Percentiles rank a stretch among this genome's conserved stretches.
These are phyloP conservation scores for Coniochaeta sp. DNA, from an alignment of 2,329 filamentous ascomycete genomes.

Conservation along the genomic window DNA sequence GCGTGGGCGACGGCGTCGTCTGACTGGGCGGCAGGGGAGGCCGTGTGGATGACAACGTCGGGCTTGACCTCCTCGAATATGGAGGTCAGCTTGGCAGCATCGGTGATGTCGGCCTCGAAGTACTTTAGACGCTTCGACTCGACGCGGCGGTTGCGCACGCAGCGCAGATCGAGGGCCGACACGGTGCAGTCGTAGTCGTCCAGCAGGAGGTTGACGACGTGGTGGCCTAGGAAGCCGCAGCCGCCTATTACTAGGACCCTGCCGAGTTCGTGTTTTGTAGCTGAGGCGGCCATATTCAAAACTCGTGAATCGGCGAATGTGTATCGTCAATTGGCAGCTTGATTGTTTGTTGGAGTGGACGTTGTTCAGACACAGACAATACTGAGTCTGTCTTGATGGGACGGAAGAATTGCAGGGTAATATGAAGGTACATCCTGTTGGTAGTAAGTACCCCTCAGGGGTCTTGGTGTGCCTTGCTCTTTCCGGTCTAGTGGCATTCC, in stretches of 20 bases:
- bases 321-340: neutral
- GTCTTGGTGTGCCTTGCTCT: neutral
- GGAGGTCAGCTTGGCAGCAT: conserved; percentile 48
- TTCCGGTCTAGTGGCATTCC: neutral
- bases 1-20: conserved; percentile 44
- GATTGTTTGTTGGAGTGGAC: neutral
- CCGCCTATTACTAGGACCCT: conserved; percentile 73
- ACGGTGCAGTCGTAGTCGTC: conserved; percentile 52
- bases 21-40: conserved; percentile 58
- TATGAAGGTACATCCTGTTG: neutral
- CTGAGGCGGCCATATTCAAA: conserved; percentile 17
- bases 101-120: conserved; percentile 72
- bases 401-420: neutral
- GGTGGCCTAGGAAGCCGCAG: conserved; percentile 77
- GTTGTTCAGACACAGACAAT: neutral
- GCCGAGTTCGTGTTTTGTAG: conserved; percentile 44
- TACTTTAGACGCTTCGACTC: conserved; percentile 53
- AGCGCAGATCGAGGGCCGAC: conserved; percentile 65
- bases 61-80: conserved; percentile 63
- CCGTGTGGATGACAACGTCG: conserved; percentile 85
- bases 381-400: too few relatives aligned
- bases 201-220: conserved; percentile 68
- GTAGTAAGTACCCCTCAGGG: neutral
- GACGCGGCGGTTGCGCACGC: conserved; percentile 58
- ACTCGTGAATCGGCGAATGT: neutral